A percentile compares a stretch with the other conserved stretches of the same genome.
These are phyloP conservation scores for Purshia tridentata DNA, from an alignment of 306 rosid species.

Conservation along the genomic window DNA sequence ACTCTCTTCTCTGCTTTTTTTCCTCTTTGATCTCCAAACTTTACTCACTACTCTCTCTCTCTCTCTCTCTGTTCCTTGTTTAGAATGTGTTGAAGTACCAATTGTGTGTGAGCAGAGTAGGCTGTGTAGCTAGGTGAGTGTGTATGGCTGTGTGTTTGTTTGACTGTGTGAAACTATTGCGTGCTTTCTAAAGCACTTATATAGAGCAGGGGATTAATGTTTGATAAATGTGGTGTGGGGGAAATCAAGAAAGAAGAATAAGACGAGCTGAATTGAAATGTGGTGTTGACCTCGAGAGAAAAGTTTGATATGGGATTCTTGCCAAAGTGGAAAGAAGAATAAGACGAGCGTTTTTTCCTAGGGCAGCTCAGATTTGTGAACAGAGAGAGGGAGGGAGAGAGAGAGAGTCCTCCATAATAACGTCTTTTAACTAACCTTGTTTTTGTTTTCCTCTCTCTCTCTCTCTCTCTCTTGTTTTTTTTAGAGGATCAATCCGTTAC, in stretches of 20 bases:
- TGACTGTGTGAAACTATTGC: conserved; percentile 1
- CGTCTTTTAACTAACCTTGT: too few species aligned
- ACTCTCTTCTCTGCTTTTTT: too few species aligned
- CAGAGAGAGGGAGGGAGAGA: background rate
- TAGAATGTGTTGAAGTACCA: background rate
- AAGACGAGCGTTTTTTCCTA: conserved; percentile 3
- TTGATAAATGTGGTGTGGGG: background rate
- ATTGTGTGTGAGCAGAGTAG: background rate
- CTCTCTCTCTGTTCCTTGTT: background rate
- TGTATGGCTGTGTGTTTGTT: background rate
- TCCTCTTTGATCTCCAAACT: too few species aligned
- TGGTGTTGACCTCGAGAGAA: conserved; percentile 4
- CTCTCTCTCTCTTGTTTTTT: background rate
- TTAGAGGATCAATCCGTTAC: background rate
- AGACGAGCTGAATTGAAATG: too few species aligned
- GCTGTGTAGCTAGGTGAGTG: background rate
- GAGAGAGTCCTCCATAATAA: too few species aligned
- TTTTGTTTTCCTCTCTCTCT: background rate
- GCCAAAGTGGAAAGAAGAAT: conserved; percentile 1
- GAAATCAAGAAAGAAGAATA: conserved; percentile 22
- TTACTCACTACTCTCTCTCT: background rate
- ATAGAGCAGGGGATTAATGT: background rate
- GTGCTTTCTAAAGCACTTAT: conserved; percentile 14
- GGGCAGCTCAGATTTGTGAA: background rate
- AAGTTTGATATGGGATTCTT: conserved; percentile 6